Evolutionary conservation across 2,329 filamentous ascomycete species (phyloP), one percentile per base, ranked within the genome.

Genomic region (Phialophora expanda): DNA sequence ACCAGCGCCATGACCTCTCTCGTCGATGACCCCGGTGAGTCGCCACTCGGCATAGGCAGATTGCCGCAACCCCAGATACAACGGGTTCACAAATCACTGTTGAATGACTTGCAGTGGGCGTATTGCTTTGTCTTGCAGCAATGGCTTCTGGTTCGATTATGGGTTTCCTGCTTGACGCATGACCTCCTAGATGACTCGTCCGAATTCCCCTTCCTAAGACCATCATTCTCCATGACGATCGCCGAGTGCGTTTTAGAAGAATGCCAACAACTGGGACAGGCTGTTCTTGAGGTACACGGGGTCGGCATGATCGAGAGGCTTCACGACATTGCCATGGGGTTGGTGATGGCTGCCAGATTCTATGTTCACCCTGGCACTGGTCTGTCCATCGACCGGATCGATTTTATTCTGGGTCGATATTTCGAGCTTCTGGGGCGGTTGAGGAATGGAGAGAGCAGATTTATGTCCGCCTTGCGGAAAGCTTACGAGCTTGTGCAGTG

Each of bases 121-220:
- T 50, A 62, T 38, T 62, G 60, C 60, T 62, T 41, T 11, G 38
- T 62, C 12, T 32, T 56, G n/a, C 60, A 56, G 34, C 60, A 62
- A 46, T 62, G 60, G 60, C 51, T 62, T 14, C 34, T 62, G 41
- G 38, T 62, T n/a, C n/a, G 60, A 32, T 22, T 62, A 14, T 56
- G 60, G 60, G 28, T 30, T 11, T 28, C 60, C 34, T 62, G 60
- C 53, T 55, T 62, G 50, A 62, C 60, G 5, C 60, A 62, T 38
- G 60, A 56, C 26, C 24, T 46, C 9, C 60, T 62, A 20, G 50
- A 38, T n/a, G 60, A 62, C 17, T 26, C 24, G 9, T 60, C 56
- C 5, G 20, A 50, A 9, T 50, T 50, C 8, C 7, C 46, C 11
- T 26, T 55, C 17, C 55, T 61, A 48, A 32, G 48, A 55, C 46